Evolutionary conservation across 1,284 basidiomycete species (phyloP).

Genomic region (Taiwanofungus camphoratus): DNA sequence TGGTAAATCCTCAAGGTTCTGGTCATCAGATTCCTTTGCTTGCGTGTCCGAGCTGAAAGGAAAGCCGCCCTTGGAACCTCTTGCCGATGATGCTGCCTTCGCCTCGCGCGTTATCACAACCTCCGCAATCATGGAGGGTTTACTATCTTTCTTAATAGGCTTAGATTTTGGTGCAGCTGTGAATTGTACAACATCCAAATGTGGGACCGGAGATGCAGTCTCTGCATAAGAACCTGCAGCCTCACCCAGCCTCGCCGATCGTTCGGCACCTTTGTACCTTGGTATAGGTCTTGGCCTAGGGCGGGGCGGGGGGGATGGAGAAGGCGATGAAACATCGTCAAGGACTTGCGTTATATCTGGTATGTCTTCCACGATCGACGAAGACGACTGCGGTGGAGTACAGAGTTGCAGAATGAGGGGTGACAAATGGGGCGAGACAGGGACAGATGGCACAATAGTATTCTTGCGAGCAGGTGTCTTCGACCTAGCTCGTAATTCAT

Average conservation of each 20-base stretch:
- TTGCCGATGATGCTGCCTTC: constrained; percentile 4
- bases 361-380: constrained; percentile 16
- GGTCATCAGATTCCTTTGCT: neutral
- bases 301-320: constrained; percentile 13
- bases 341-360: constrained; percentile 17
- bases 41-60: neutral
- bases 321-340: constrained; percentile 18
- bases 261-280: neutral
- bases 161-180: neutral
- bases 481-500: neutral
- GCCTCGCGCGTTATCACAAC: constrained; percentile 7
- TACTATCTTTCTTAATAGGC: neutral
- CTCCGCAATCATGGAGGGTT: constrained; percentile 7
- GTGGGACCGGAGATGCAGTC: constrained; percentile 2
- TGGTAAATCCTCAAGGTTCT: too few relatives aligned
- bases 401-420: constrained; percentile 16
- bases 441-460: constrained; percentile 1
- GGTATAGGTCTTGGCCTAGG: constrained; percentile 8
- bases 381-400: constrained; percentile 39
- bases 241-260: neutral
- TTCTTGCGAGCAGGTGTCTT: constrained; percentile 6
- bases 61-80: constrained; percentile 9
- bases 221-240: neutral
- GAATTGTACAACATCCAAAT: too few relatives aligned
- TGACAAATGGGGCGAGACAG: too few relatives aligned